Evolutionary conservation across 2,329 filamentous ascomycete species (phyloP).

Genomic region (Cordyceps farinosa): DNA sequence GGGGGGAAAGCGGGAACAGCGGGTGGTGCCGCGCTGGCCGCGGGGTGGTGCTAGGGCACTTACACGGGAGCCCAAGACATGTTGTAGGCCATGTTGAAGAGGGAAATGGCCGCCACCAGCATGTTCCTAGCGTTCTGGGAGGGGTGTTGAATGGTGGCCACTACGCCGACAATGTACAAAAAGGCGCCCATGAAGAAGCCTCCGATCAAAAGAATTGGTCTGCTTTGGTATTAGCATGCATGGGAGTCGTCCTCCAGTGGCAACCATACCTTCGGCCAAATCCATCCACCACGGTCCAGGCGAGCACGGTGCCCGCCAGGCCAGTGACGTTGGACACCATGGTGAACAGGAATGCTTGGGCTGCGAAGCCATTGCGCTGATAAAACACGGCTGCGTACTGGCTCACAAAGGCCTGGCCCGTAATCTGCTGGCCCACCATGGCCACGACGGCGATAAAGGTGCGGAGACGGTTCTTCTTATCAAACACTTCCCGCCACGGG

Average conservation of each 20-base stretch:
- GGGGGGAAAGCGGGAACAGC: background rate
- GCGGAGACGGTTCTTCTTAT: conserved; percentile 21
- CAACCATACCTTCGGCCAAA: conserved; percentile 22
- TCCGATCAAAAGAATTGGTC: conserved; percentile 25
- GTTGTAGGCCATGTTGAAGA: conserved; percentile 25
- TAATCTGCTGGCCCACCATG: conserved; percentile 32
- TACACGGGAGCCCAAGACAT: conserved; percentile 28
- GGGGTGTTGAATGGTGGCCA: conserved; percentile 14
- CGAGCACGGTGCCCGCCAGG: conserved; percentile 19
- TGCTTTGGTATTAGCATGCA: background rate
- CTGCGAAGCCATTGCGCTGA: conserved; percentile 25
- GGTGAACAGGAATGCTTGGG: conserved; percentile 26
- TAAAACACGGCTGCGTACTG: conserved; percentile 31
- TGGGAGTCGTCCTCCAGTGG: background rate
- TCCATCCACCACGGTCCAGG: conserved; percentile 26
- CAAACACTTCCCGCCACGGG: conserved; percentile 24
- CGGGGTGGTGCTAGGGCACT: conserved; percentile 13
- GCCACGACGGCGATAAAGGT: conserved; percentile 27
- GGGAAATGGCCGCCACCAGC: conserved; percentile 26
- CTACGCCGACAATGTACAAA: conserved; percentile 24
- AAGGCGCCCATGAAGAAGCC: conserved; percentile 25
- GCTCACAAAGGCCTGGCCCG: conserved; percentile 29
- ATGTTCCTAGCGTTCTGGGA: background rate
- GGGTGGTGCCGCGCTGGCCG: background rate
- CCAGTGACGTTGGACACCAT: conserved; percentile 21